Evolutionary conservation across 2,329 filamentous ascomycete genomes (phyloP).

Genomic region (Stagonosporopsis tanaceti): DNA sequence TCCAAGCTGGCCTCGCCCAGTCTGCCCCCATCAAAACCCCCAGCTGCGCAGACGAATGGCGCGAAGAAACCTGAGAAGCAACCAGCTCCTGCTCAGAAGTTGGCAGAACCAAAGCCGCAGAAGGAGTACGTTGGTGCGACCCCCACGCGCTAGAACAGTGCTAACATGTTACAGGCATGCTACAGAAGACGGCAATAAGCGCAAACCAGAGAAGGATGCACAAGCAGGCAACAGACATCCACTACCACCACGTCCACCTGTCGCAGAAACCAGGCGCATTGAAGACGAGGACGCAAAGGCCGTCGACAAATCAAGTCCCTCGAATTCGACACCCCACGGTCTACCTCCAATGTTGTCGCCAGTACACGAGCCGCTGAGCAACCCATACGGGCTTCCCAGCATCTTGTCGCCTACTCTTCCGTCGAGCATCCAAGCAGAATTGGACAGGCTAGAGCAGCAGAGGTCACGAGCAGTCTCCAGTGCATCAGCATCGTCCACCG

Average conservation of each 20-base stretch:
- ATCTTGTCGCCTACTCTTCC: constrained; percentile 67
- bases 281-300: constrained; percentile 50
- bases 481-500: constrained; percentile 46
- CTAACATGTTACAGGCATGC: constrained; percentile 35
- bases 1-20: constrained; percentile 44
- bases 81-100: constrained; percentile 24
- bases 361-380: constrained; percentile 53
- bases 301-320: constrained; percentile 37
- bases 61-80: constrained; percentile 33
- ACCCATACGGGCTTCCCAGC: constrained; percentile 56
- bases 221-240: constrained; percentile 21
- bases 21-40: constrained; percentile 33
- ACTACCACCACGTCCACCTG: constrained; percentile 24
- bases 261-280: constrained; percentile 42
- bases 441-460: constrained; percentile 54
- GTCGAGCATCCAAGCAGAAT: constrained; percentile 61
- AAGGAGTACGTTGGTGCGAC: constrained; percentile 29
- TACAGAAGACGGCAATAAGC: constrained; percentile 24
- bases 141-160: background rate
- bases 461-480: constrained; percentile 47
- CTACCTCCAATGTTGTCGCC: constrained; percentile 50
- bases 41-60: constrained; percentile 35
- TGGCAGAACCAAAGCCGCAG: constrained; percentile 21
- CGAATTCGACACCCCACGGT: constrained; percentile 47
- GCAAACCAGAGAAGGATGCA: constrained; percentile 27